A percentile compares a stretch with the other conserved stretches of the same genome.
These are phyloP conservation scores for Chalciporus sphaerocephalus DNA, from an alignment of 768 basidiomycete species.

Conservation along the genomic window DNA sequence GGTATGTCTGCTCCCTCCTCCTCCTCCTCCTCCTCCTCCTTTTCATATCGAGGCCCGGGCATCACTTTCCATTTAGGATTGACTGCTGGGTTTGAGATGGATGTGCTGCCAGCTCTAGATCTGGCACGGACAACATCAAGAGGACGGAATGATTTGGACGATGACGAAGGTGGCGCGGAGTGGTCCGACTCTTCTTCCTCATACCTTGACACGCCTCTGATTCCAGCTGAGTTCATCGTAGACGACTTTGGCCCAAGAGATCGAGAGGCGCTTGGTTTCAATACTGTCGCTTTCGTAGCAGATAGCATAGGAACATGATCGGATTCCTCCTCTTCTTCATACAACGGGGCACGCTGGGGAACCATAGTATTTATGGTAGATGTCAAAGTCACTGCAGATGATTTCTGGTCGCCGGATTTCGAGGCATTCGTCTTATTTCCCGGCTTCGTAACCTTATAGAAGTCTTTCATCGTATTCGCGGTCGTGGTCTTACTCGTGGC, in stretches of 20 bases:
- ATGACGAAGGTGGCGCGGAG: slow-evolving; percentile 4
- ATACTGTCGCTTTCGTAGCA: neutral
- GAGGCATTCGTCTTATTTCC: neutral
- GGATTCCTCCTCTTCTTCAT: neutral
- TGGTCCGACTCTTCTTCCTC: slow-evolving; percentile 11
- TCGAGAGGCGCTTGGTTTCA: slow-evolving; percentile 1
- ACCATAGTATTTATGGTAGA: neutral
- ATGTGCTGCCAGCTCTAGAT: neutral
- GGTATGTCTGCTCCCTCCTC: slow-evolving; percentile 6
- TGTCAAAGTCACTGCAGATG: neutral
- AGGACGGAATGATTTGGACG: slow-evolving; percentile 19
- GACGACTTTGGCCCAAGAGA: slow-evolving; percentile 1
- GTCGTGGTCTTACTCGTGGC: neutral
- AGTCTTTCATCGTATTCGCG: slow-evolving; percentile 10
- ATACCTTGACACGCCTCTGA: neutral
- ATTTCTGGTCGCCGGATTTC: neutral
- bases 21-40: neutral
- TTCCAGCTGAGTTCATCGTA: neutral
- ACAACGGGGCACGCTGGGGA: neutral
- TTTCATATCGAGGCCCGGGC: slow-evolving; percentile 6
- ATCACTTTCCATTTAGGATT: slow-evolving; percentile 1
- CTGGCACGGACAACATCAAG: slow-evolving; percentile 25
- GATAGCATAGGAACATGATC: slow-evolving; percentile 1
- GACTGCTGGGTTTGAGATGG: neutral
- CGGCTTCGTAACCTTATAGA: slow-evolving; percentile 8